phyloP scores from a whole-genome alignment of 2,329 filamentous ascomycete species.

The Lasiodiplodia sp. region DNA sequence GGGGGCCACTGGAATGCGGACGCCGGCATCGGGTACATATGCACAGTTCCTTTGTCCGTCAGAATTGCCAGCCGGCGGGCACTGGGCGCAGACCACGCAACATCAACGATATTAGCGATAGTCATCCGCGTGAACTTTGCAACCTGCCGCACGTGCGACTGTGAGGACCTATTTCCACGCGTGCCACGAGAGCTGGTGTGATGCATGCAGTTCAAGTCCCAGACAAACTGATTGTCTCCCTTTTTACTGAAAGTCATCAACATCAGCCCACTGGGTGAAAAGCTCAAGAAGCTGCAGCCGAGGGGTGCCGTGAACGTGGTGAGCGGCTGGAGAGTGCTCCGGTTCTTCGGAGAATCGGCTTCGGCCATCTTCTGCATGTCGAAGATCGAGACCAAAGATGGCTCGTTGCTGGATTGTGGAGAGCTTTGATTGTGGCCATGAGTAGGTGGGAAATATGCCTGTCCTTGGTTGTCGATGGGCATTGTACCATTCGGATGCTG shows the following conservation, averaged over 20 bases:
- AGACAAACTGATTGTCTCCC: conserved; percentile 82
- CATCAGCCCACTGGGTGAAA: conserved; percentile 75
- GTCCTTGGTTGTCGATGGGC: conserved; percentile 37
- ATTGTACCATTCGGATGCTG: conserved; percentile 34
- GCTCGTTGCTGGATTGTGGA: conserved; percentile 64
- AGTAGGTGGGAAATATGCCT: conserved; percentile 75
- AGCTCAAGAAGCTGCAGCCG: conserved; percentile 82
- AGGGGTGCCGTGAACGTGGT: conserved; percentile 75
- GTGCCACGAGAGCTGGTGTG: conserved; percentile 48
- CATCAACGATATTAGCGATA: conserved; percentile 87
- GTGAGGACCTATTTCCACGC: conserved; percentile 42
- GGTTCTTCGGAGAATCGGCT: conserved; percentile 55
- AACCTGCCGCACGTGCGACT: conserved; percentile 73
- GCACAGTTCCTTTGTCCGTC: conserved; percentile 93
- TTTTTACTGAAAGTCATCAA: conserved; percentile 83
- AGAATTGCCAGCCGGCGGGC: conserved; percentile 87
- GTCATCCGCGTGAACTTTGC: conserved; percentile 92
- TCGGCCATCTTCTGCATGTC: conserved; percentile 69
- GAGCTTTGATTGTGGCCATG: conserved; percentile 69
- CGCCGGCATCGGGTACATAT: conserved; percentile 85
- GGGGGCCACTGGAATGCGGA: conserved; percentile 89
- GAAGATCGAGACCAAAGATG: conserved; percentile 76
- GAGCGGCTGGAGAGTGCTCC: conserved; percentile 65
- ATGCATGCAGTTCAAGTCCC: conserved; percentile 73
- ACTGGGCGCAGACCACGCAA: conserved; percentile 82